Evolutionary conservation across 176 grass and related monocot genomes (phyloP), one percentile per base, ranked within the genome.

Genomic region (Cymbopogon citratus): DNA sequence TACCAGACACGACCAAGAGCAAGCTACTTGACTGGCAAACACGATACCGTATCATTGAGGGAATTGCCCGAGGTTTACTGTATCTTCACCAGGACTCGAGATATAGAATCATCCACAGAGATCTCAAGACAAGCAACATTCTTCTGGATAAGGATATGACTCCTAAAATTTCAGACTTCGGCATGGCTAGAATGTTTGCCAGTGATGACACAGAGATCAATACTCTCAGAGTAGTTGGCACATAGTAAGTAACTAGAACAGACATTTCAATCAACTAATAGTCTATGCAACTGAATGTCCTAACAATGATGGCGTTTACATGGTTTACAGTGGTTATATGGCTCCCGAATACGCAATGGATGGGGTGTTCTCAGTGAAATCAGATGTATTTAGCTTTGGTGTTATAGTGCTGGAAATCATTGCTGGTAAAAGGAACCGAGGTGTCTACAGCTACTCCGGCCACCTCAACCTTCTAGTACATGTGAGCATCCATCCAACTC

Each of bases 31-130:
- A 90, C 23, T 97, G 87, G 94, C 75, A 57, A 88, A 94, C 66
- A 1, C 67, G 94, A 26, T 90, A 97, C 25, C 64, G 44, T 74
- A 97, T 97, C 68, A 91, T 97, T 44, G 76, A 90, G 71, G 91
- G 89, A 29, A 79, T 97, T n/a, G 56, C 87, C 11, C 82, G 89
- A 79, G 94, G 91, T 8, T 63, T 97, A 24, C 67, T 94, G 25
- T 94, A 97, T 64, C 91, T 97, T 51, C 91, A 97, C 38, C 87
- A 94, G 84, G 94, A 97, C 29, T 97, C 94, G 0, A 89, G 86
- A 82, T 85, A 91, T 56, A 85, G 91, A 45, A 93, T 97, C 54
- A 89, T 97, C 23, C 94, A 97, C 39, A 76, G 91, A 49, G 94
- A 97, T 68, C 84, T 97, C 3, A 97, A 97, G 85, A 79, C 89